Base-by-base conservation (phyloP, 495 filamentous ascomycete species). In the Neurospora sp. region DNA sequence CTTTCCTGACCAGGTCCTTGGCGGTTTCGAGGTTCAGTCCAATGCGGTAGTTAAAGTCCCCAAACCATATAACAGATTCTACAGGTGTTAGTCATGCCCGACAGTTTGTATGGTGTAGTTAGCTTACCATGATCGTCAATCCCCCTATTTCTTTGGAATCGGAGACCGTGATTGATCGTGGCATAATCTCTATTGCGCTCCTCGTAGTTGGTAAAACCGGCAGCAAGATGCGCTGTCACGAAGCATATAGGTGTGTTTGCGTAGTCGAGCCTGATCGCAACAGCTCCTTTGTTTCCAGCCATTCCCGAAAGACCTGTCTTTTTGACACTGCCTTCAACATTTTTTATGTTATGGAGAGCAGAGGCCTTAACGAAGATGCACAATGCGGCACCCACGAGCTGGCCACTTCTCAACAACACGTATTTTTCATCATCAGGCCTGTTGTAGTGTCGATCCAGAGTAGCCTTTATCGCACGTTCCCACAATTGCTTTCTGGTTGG, bases 21-120 rank as follows among this genome's bases (percentile, higher is more conserved):
- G 94, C 93, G 74, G 85, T 91, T 49, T 97, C 94, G 76, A 94
- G 90, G 27, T 86, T 87, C 72, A 98, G 85, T 4, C 94, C 96
- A 77, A 99, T 97, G 38, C 96, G 90, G 83, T 99, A 99, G 78
- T 99, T 99, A 84, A 99, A 99, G 81, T 99, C 96, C 9, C 96
- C 96, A 62, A 97, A 86, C 96, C 96, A 99, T 74, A 99, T 92
- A n/a, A 98, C 90, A 35, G 90, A 90, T 79, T 98, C 85, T 86
- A 46, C 20, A n/a, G 16, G 77, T 62, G 16, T 40, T 20, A 9
- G 40, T 10, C 11, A 69, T 75, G 44, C 70, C 69, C 38, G 60
- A 49, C 12, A 54, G 10, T 37, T 31, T 27, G 11, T 39, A 60
- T 39, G 20, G 11, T 31, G 7, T 66, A 14, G n/a, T 23, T 10